phyloP scores from a whole-genome alignment of 2,329 filamentous ascomycete genomes.

The Cercospora sp. region DNA sequence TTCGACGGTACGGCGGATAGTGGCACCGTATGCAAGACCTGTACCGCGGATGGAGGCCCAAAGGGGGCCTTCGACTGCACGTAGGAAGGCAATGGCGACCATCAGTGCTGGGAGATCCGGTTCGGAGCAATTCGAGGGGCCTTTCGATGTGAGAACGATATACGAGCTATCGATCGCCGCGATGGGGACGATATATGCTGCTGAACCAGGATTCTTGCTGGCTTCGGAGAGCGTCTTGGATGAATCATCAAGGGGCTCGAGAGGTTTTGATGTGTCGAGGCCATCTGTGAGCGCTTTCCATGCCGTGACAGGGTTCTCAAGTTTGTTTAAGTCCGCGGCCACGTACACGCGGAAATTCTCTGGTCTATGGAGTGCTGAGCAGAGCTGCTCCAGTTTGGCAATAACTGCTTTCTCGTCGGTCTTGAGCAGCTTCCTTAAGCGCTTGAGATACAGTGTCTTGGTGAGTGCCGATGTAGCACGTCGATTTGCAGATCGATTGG shows the following conservation, averaged over 20 bases:
- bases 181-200: constrained; percentile 83
- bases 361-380: constrained; percentile 73
- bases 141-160: constrained; percentile 71
- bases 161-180: constrained; percentile 90
- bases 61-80: constrained; percentile 88
- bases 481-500: constrained; percentile 71
- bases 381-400: constrained; percentile 72
- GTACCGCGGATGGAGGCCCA: constrained; percentile 93
- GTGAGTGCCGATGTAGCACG: constrained; percentile 81
- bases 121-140: constrained; percentile 73
- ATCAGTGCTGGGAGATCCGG: constrained; percentile 78
- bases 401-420: constrained; percentile 75
- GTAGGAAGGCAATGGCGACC: constrained; percentile 87
- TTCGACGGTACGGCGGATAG: constrained; percentile 75
- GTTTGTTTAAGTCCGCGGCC: constrained; percentile 73
- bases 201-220: constrained; percentile 71
- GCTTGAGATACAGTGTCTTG: constrained; percentile 82
- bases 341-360: constrained; percentile 85
- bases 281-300: constrained; percentile 67
- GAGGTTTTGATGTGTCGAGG: constrained; percentile 54
- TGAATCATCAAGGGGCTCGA: constrained; percentile 70
- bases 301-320: constrained; percentile 71
- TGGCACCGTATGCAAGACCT: constrained; percentile 86
- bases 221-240: constrained; percentile 71
- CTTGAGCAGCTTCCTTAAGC: constrained; percentile 76